Evolutionary conservation across 441 rosid genomes (phyloP), one percentile per base, ranked within the genome.

Genomic region (Isatis lusitanica): DNA sequence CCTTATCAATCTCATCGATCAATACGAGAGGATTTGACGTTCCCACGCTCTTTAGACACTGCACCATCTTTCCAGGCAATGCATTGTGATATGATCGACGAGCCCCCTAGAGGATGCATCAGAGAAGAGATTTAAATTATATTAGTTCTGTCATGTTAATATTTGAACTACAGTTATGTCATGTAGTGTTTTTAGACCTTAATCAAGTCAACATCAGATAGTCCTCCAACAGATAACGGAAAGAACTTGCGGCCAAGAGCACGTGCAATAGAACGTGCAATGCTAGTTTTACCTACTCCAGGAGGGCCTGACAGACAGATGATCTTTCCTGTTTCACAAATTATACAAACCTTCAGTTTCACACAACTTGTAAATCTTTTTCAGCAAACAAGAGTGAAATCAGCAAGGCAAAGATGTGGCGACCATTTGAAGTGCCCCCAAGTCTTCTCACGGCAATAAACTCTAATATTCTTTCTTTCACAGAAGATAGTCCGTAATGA

Each of bases 1-100:
- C 99, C 98, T 92, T 95, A 87, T 95, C 97, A 80, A 95, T 91
- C 84, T 95, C 99, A 80, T 95, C 99, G 33, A 95, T 90, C 74
- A 95, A 85, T 63, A 95, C 93, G 70, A 95, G 96, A 80, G 99
- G 99, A 69, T 95, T 95, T 68, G 83, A 87, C 52, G 98, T 92
- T 74, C 96, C 99, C 60, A 92, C 96, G 78, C 70, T 89, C 86
- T 90, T 94, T 77, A 94, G 87, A 79, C 98, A 94, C 77, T 94
- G 98, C 79, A 94, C 98, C 96, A 94, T 90, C 88, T 89, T 94
- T 66, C 99, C 98, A 17, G 99, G 98, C 98, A 92, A 86, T 55
- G 98, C 98, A 64, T 91, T 90, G 39, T 87, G 77, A 78, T 92
- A 95, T 62, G 98, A 89, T 78, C 97, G 86, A 55, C 99, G 93